Evolutionary conservation across 2,329 filamentous ascomycete genomes (phyloP).

Genomic region (Clonostachys byssicola): DNA sequence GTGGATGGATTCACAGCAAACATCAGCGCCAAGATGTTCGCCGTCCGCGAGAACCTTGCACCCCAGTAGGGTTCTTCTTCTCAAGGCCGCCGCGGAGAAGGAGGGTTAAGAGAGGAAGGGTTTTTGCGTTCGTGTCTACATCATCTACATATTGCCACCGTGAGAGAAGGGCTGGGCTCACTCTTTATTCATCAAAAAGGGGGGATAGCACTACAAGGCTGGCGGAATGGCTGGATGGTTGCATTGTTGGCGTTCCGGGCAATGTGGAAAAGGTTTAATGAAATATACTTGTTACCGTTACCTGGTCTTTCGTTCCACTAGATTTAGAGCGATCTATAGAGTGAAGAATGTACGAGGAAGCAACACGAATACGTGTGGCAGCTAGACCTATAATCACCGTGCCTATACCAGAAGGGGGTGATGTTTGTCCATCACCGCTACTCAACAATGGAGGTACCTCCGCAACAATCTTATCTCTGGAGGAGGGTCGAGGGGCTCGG

Average conservation of each 20-base stretch:
- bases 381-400: neutral
- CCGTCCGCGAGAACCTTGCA: conserved; percentile 69
- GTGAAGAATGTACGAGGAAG: neutral
- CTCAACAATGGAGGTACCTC: too few species aligned
- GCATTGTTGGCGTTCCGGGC: conserved; percentile 36
- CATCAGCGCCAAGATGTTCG: conserved; percentile 97
- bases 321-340: conserved; percentile 1
- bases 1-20: conserved; percentile 93
- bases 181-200: too few species aligned
- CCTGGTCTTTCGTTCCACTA: conserved; percentile 1
- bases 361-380: neutral
- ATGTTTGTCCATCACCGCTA: too few species aligned
- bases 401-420: neutral
- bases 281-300: conserved; percentile 4
- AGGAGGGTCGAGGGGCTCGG: too few species aligned
- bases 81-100: neutral
- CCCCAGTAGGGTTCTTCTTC: conserved; percentile 36
- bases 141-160: neutral
- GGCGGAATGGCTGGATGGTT: conserved; percentile 23
- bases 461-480: too few species aligned
- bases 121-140: neutral
- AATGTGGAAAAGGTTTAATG: conserved; percentile 26
- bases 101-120: neutral
- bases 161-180: too few species aligned
- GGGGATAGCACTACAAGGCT: neutral